A percentile compares a stretch with the other conserved stretches of the same genome.
Evolutionary conservation across 805 yeast genomes (phyloP).

Genomic region (Candida golubevii): DNA sequence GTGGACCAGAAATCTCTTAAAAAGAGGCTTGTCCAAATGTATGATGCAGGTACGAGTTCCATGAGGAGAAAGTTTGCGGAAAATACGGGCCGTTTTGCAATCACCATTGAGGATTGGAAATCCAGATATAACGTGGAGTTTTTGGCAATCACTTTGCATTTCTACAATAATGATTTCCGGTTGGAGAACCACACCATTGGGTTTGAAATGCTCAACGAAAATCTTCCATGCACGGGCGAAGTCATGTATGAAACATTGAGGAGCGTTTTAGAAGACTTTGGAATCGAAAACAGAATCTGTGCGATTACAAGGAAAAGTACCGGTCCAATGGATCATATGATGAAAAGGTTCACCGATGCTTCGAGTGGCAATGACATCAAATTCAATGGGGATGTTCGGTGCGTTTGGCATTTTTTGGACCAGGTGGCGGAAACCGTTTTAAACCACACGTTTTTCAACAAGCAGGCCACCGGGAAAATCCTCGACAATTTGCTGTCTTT

Average conservation of each 20-base stretch:
- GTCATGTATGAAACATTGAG: not conserved
- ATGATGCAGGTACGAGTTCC: not conserved
- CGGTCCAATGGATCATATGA: not conserved
- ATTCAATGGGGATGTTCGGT: constrained; percentile 2
- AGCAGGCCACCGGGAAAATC: not conserved
- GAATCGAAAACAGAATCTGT: not conserved
- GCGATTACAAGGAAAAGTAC: constrained; percentile 1
- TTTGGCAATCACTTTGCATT: constrained; percentile 1
- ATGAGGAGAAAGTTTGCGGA: not conserved
- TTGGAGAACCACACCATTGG: constrained; percentile 1
- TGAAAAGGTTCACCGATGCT: constrained; percentile 3
- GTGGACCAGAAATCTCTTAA: not conserved
- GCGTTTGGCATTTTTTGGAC: constrained; percentile 2
- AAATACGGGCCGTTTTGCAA: constrained; percentile 1
- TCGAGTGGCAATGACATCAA: not conserved
- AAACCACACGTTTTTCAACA: constrained; percentile 1
- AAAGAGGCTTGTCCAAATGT: not conserved
- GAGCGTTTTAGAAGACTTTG: not conserved
- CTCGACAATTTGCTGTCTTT: not conserved
- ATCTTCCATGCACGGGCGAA: not conserved
- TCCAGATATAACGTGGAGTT: not conserved
- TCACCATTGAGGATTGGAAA: constrained; percentile 2
- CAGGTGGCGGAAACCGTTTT: not conserved
- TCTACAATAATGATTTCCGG: not conserved
- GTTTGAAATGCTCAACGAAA: constrained; percentile 1